A percentile compares a stretch with the other conserved stretches of the same genome.
Evolutionary conservation across 495 filamentous ascomycete species (phyloP).

Genomic region (Trichoderma asperelloides): DNA sequence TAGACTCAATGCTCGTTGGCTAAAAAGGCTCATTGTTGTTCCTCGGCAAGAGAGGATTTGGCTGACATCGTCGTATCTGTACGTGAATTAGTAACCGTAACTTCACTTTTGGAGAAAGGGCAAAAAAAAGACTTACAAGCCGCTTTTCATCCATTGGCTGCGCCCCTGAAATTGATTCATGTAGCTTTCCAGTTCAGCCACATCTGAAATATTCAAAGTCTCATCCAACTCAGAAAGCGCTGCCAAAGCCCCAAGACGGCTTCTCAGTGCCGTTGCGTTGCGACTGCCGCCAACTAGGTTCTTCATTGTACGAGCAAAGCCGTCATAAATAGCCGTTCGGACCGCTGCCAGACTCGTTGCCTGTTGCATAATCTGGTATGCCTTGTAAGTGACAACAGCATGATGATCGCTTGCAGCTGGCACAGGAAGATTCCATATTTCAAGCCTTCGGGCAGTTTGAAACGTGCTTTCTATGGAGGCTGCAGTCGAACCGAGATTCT

Average conservation of each 20-base stretch:
- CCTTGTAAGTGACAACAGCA: slow-evolving; percentile 63
- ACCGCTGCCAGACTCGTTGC: slow-evolving; percentile 46
- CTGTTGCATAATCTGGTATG: slow-evolving; percentile 70
- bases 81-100: slow-evolving; percentile 16
- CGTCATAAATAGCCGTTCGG: slow-evolving; percentile 46
- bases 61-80: slow-evolving; percentile 70
- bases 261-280: slow-evolving; percentile 51
- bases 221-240: slow-evolving; percentile 77
- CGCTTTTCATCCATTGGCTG: slow-evolving; percentile 68
- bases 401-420: slow-evolving; percentile 52
- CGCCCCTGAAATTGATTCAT: slow-evolving; percentile 55
- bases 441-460: slow-evolving; percentile 73
- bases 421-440: slow-evolving; percentile 85
- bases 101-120: slow-evolving; percentile 10
- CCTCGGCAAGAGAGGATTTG: slow-evolving; percentile 75
- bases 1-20: slow-evolving; percentile 54
- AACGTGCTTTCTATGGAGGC: slow-evolving; percentile 61
- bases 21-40: slow-evolving; percentile 72
- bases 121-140: slow-evolving; percentile 45
- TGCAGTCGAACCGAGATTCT: slow-evolving; percentile 43
- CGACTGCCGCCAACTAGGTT: slow-evolving; percentile 45
- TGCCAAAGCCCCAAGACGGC: slow-evolving; percentile 61
- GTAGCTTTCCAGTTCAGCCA: slow-evolving; percentile 50
- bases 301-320: slow-evolving; percentile 55
- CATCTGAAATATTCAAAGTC: slow-evolving; percentile 49